phyloP scores from a whole-genome alignment of 306 rosid genomes.

The Sindora glabra region DNA sequence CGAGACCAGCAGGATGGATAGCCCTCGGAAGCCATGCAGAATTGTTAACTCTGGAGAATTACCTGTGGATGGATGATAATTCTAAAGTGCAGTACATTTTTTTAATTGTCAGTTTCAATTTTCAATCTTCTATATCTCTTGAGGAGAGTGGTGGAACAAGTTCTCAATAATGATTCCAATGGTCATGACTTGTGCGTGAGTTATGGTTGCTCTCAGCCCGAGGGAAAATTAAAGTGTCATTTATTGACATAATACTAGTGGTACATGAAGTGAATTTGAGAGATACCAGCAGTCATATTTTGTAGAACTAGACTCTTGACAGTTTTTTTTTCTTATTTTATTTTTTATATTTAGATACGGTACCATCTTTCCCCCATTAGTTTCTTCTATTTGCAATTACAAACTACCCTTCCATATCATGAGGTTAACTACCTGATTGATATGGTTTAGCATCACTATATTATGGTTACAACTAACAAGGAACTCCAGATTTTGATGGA shows the following conservation, averaged over 20 bases:
- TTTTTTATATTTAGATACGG: too few species aligned
- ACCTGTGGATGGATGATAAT: slow-evolving; percentile 43
- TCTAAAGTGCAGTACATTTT: slow-evolving; percentile 2
- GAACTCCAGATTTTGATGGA: too few species aligned
- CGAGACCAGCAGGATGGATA: slow-evolving; percentile 69
- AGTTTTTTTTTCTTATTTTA: too few species aligned
- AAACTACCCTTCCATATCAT: background rate
- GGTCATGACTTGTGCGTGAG: background rate
- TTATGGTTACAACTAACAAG: background rate
- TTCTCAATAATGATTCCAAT: too few species aligned
- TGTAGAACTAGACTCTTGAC: background rate
- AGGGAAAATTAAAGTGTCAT: background rate
- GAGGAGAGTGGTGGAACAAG: background rate
- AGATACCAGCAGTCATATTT: background rate
- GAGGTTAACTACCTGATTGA: background rate
- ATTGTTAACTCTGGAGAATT: slow-evolving; percentile 69
- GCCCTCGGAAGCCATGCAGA: slow-evolving; percentile 73
- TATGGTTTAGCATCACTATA: background rate
- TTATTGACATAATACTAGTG: background rate
- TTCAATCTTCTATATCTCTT: background rate
- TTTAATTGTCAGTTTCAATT: slow-evolving; percentile 10
- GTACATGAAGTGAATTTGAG: background rate
- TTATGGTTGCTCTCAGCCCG: background rate
- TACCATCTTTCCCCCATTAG: background rate
- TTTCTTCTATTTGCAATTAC: background rate